Evolutionary conservation across 2,329 filamentous ascomycete species (phyloP).

Genomic region (Hymenoscyphus salicellus): DNA sequence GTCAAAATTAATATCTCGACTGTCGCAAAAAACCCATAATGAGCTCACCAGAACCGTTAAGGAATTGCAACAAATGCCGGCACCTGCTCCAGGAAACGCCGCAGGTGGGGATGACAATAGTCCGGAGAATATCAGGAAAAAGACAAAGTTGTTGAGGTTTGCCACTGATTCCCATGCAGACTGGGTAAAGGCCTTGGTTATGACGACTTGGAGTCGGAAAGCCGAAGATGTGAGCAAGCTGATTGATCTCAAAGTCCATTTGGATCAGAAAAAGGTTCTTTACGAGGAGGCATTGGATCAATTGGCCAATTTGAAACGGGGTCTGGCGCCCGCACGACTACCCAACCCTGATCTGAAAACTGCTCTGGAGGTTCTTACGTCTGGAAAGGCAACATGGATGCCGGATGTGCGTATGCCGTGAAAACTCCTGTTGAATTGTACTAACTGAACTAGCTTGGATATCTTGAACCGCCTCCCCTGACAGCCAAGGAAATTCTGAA

Average conservation of each 20-base stretch:
- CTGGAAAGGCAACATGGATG: conserved; percentile 73
- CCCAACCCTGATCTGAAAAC: conserved; percentile 90
- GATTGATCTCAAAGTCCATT: conserved; percentile 79
- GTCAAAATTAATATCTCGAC: conserved; percentile 68
- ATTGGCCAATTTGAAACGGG: conserved; percentile 69
- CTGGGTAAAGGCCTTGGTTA: conserved; percentile 89
- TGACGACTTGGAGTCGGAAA: conserved; percentile 85
- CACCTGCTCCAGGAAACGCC: conserved; percentile 52
- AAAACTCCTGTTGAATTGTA: background rate
- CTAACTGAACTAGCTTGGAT: conserved; percentile 58
- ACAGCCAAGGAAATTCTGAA: conserved; percentile 69
- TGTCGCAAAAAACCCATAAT: conserved; percentile 81
- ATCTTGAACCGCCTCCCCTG: conserved; percentile 70
- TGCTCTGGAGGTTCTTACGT: conserved; percentile 79
- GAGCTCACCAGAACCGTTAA: conserved; percentile 68
- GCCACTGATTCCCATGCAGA: conserved; percentile 75
- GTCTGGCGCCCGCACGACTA: conserved; percentile 69
- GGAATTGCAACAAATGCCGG: conserved; percentile 66
- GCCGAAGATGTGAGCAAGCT: conserved; percentile 77
- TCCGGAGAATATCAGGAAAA: conserved; percentile 70
- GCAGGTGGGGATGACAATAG: conserved; percentile 54
- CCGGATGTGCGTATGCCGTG: conserved; percentile 60
- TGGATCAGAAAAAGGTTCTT: conserved; percentile 59
- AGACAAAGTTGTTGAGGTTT: conserved; percentile 71
- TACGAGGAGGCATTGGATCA: conserved; percentile 61